Evolutionary conservation across 257 asterid genomes (phyloP), one percentile per base, ranked within the genome.

Genomic region (Nyctanthes arbortristis): DNA sequence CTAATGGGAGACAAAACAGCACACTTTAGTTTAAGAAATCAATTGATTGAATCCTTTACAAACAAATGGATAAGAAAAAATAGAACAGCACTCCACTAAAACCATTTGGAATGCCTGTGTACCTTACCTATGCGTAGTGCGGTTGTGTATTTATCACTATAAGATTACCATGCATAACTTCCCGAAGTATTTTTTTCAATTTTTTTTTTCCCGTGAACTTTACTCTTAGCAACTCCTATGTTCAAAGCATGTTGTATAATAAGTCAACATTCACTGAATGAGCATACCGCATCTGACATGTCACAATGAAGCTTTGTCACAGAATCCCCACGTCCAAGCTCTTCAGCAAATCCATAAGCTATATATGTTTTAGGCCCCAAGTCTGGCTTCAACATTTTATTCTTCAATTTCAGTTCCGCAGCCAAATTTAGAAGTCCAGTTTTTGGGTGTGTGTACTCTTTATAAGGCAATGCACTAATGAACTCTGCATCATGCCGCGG

Each of bases 261-360:
- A n/a, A n/a, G n/a, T n/a, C n/a, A 22, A 52, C 10, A 52, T 52
- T 18, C 59, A 52, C 10, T 22, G 18, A 34, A 10, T 49, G 63
- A 29, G 28, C 82, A 45, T 80, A 88, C 95, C 81, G 87, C 95
- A 79, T 88, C 95, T 1, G 88, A 81, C 75, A 88, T 56, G 69
- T 88, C 91, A 66, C 89, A 85, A 54, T 88, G 95, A 78, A 88
- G 91, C 75, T 85, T 88, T 7, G 95, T 88, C 39, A 88, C 90
- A 25, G 95, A 88, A 77, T 88, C 89, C 67, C 95, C 95, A 13
- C 67, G 82, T 29, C 84, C 92, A 66, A 88, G 88, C 79, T 88
- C 95, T 72, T 85, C 78, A 5, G 63, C 54, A 73, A 45, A 80
- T 32, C 95, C 95, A 80, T 88, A 85, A 8, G 92, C 92, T 61